A percentile compares a stretch with the other conserved stretches of the same genome.
phyloP scores from a whole-genome alignment of 2,329 filamentous ascomycete genomes.

The Trichophyton rubrum region DNA sequence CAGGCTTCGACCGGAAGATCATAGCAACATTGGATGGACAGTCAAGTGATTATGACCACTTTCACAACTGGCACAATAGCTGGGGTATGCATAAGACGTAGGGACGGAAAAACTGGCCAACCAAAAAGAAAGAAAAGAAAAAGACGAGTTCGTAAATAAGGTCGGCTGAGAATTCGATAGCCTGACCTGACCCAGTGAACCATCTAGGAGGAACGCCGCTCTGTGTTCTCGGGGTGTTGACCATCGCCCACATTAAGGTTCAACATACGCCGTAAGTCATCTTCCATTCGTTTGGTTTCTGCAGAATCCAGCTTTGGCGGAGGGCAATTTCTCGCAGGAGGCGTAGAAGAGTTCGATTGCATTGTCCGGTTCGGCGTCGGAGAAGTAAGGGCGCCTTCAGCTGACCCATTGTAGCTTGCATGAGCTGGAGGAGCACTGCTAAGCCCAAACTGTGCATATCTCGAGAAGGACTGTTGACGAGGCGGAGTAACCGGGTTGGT shows the following conservation, averaged over 20 bases:
- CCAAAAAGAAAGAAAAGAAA: too few relatives aligned
- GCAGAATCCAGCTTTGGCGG: constrained; percentile 18
- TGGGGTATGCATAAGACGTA: not conserved
- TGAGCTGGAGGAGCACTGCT: constrained; percentile 17
- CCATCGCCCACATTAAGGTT: constrained; percentile 29
- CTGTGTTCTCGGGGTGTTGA: constrained; percentile 21
- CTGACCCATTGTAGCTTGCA: constrained; percentile 12
- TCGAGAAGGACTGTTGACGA: constrained; percentile 9
- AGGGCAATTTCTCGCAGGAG: constrained; percentile 14
- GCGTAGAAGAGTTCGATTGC: constrained; percentile 9
- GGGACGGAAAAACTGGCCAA: too few relatives aligned
- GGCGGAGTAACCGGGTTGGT: constrained; percentile 13
- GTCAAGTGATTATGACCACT: not conserved
- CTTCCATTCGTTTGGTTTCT: constrained; percentile 36
- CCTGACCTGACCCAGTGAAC: not conserved
- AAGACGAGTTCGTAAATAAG: too few relatives aligned
- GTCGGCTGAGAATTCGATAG: too few relatives aligned
- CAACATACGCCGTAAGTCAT: constrained; percentile 37
- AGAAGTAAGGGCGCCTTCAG: constrained; percentile 1
- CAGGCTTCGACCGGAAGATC: not conserved
- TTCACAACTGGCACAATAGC: not conserved
- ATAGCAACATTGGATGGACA: not conserved
- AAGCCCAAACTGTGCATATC: constrained; percentile 16
- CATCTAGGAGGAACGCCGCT: constrained; percentile 24
- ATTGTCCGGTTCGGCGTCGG: constrained; percentile 10